Base-by-base conservation (phyloP, 352 stramenopile genomes). In the Globisporangium carolinianum region DNA sequence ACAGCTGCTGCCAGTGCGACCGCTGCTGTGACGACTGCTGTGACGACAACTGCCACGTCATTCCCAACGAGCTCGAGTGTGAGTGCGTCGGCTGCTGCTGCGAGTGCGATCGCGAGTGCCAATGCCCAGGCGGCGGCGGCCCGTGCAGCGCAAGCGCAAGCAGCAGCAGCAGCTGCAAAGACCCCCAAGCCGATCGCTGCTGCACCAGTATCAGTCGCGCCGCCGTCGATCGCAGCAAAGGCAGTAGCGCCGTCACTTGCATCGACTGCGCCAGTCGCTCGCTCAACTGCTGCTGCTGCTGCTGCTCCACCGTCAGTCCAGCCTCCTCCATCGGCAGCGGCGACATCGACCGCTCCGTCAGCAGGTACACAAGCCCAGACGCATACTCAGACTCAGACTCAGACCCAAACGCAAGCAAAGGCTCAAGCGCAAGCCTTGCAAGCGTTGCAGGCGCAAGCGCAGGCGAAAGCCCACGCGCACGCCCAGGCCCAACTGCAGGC, bases 111-210 rank as follows among this genome's bases (percentile, higher is more conserved):
- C 3, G 24, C 24, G 24, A 32, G 24, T 32, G 24, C 24, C 24
- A 32, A 32, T 32, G 24, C 24, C 2, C 24, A 32, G 24, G 24
- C 24, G 24, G 24, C 24, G 2, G 24, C 24, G 24, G 24, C 24
- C 24, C 24, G 10, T 17, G 4, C 41, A n/a, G 8, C 41, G 39
- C 54, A 50, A 53, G 3, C 15, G 47, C 24, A 57, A 35, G 3
- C 36, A 18, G 46, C 62, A 24, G 59, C 63, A 55, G 37, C 57
- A 12, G 53, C 61, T 2, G 55, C 43, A 45, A 78, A 82, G 41
- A 55, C 65, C 2, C 57, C 62, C 1, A 76, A 81, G 45, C 60
- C 63, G 42, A 53, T 71, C 7, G 41, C 57, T 49, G 62, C 66
- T 36, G 62, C 65, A 5, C 38, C 64, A 5, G 6, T 15, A 47